Evolutionary conservation across 805 yeast species (phyloP).

Genomic region (Suhomyces kilbournensis): DNA sequence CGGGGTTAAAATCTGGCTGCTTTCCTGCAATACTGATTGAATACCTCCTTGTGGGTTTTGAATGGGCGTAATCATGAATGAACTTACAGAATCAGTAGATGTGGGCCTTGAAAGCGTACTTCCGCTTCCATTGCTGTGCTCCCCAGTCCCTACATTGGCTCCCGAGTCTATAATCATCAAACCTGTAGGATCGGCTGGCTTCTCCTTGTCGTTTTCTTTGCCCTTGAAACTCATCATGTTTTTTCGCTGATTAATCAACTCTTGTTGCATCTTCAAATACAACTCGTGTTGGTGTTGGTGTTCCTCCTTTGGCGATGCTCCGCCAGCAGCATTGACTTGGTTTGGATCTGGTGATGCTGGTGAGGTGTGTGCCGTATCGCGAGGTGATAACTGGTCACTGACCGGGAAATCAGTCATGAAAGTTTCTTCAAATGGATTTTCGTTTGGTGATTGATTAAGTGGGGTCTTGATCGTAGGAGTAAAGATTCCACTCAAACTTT

Average conservation of each 20-base stretch:
- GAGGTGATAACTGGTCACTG: not conserved
- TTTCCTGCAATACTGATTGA: conserved; percentile 6
- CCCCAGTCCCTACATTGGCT: not conserved
- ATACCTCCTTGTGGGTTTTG: conserved; percentile 2
- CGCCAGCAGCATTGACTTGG: not conserved
- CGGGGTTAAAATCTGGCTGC: conserved; percentile 1
- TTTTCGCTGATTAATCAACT: conserved; percentile 37
- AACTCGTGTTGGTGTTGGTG: conserved; percentile 32
- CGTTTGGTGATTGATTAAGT: conserved; percentile 19
- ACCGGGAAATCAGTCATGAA: conserved; percentile 13
- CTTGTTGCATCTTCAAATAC: conserved; percentile 37
- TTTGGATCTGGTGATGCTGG: not conserved
- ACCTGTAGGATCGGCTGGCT: not conserved
- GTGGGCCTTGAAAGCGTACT: conserved; percentile 1
- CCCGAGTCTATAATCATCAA: not conserved
- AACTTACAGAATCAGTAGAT: conserved; percentile 9
- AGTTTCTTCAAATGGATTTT: conserved; percentile 37
- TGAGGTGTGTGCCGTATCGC: not conserved
- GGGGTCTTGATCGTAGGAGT: conserved; percentile 40
- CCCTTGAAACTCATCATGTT: conserved; percentile 21
- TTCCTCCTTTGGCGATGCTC: not conserved
- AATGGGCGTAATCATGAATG: conserved; percentile 3
- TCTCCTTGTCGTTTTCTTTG: not conserved
- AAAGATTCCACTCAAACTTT: conserved; percentile 33
- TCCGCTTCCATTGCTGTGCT: not conserved